phyloP scores from a whole-genome alignment of 2,329 filamentous ascomycete genomes.

The Dactylellina sp. region DNA sequence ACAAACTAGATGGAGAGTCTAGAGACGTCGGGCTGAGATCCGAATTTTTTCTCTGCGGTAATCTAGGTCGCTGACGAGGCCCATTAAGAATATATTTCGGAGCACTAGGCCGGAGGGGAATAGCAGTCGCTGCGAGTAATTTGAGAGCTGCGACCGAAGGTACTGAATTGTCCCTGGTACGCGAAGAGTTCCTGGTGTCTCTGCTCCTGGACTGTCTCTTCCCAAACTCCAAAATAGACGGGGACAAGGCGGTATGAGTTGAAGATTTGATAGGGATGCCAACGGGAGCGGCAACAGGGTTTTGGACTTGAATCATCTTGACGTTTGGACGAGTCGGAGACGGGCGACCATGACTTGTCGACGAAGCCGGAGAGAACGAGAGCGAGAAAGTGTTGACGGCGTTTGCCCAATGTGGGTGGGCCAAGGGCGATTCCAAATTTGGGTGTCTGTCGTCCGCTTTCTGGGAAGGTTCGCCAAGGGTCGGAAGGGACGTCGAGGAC shows the following conservation, averaged over 20 bases:
- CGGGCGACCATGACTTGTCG: conserved; percentile 52
- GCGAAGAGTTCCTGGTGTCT: conserved; percentile 9
- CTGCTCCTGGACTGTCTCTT: conserved; percentile 30
- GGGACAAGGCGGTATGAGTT: conserved; percentile 14
- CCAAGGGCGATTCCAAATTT: conserved; percentile 49
- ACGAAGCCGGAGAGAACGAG: conserved; percentile 11
- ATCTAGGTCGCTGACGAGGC: conserved; percentile 48
- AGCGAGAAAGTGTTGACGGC: conserved; percentile 41
- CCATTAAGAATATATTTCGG: conserved; percentile 32
- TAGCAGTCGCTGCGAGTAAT: conserved; percentile 59
- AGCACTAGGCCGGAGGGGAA: conserved; percentile 55
- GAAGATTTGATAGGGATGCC: conserved; percentile 47
- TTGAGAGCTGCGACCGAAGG: conserved; percentile 60
- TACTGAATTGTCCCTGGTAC: conserved; percentile 37
- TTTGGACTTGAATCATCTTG: conserved; percentile 53
- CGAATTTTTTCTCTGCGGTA: conserved; percentile 46
- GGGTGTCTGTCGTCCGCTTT: conserved; percentile 52
- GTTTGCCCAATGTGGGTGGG: conserved; percentile 37
- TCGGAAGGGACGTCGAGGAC: conserved; percentile 23
- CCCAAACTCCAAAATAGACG: conserved; percentile 38
- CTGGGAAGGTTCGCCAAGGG: conserved; percentile 27
- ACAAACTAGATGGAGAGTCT: conserved; percentile 57
- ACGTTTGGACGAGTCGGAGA: conserved; percentile 36
- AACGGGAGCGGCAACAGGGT: conserved; percentile 46
- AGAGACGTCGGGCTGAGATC: conserved; percentile 55